phyloP scores from a whole-genome alignment of 2,329 filamentous ascomycete genomes.

The Trichophyton verrucosum region DNA sequence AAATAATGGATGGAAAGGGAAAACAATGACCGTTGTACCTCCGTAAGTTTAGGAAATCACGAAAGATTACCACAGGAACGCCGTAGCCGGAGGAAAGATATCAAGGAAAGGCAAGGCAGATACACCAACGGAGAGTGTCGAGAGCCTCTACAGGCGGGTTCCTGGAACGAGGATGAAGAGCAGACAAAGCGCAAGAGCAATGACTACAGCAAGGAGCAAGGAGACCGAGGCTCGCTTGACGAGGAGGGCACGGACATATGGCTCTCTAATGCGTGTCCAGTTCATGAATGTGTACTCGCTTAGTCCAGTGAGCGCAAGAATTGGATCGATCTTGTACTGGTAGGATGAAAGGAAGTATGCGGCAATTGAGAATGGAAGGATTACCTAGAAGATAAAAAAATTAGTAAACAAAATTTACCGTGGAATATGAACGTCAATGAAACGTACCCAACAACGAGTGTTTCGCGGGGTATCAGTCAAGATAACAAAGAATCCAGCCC shows the following conservation, averaged over 20 bases:
- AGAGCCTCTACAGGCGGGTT: slow-evolving; percentile 33
- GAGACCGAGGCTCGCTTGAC: slow-evolving; percentile 74
- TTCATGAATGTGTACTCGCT: slow-evolving; percentile 96
- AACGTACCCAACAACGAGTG: slow-evolving; percentile 72
- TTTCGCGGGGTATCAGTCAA: slow-evolving; percentile 66
- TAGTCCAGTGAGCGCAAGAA: slow-evolving; percentile 75
- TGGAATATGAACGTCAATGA: not conserved
- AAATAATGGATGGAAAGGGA: not conserved
- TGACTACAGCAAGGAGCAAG: slow-evolving; percentile 57
- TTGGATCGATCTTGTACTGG: slow-evolving; percentile 87
- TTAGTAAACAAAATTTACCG: slow-evolving; percentile 13
- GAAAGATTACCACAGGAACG: not conserved
- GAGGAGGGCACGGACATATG: slow-evolving; percentile 77
- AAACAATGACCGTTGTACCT: not conserved
- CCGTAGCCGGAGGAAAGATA: not conserved
- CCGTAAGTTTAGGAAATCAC: not conserved
- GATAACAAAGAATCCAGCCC: slow-evolving; percentile 86
- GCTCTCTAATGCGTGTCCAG: slow-evolving; percentile 77
- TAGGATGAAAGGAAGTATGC: slow-evolving; percentile 83
- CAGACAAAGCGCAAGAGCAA: slow-evolving; percentile 71
- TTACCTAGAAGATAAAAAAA: slow-evolving; percentile 39
- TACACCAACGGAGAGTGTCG: not conserved
- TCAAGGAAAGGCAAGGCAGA: not conserved
- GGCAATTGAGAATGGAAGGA: slow-evolving; percentile 83
- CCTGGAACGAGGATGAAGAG: slow-evolving; percentile 94